Conservation (phyloP, 768 basidiomycete genomes). For the Dacryopinax spathularia region DNA sequence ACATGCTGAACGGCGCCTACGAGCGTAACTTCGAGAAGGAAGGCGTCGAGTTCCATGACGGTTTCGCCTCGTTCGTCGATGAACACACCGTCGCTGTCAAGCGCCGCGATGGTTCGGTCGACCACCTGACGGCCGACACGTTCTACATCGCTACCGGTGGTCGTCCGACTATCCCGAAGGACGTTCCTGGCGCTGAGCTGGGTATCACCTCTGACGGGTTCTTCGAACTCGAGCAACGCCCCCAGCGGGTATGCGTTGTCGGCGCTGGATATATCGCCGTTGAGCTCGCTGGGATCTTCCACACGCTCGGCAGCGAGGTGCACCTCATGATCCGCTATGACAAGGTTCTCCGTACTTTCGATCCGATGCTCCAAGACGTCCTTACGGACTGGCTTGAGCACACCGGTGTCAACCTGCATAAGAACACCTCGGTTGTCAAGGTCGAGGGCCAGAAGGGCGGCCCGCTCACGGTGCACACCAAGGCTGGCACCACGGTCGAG, state of each 20-base stretch:
- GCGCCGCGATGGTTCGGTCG: constrained; percentile 46
- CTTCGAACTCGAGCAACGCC: constrained; percentile 81
- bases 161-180: constrained; percentile 60
- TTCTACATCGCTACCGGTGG: constrained; percentile 83
- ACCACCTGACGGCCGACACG: constrained; percentile 59
- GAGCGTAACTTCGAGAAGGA: constrained; percentile 78
- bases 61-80: constrained; percentile 58
- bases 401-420: constrained; percentile 82
- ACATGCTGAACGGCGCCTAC: constrained; percentile 78
- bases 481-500: constrained; percentile 61
- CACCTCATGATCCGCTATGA: constrained; percentile 85
- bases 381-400: constrained; percentile 88
- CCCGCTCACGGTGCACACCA: constrained; percentile 58
- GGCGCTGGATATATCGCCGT: constrained; percentile 98
- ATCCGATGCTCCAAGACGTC: constrained; percentile 68
- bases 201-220: constrained; percentile 94
- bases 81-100: constrained; percentile 60
- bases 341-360: constrained; percentile 83
- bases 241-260: constrained; percentile 82
- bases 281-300: constrained; percentile 88
- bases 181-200: constrained; percentile 80
- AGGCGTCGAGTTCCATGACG: constrained; percentile 72
- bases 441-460: constrained; percentile 64
- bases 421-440: constrained; percentile 53
- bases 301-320: constrained; percentile 80